Percentiles rank a stretch among this genome's conserved stretches.
Conservation (phyloP, 441 rosid species). For the Aleurites moluccanus region DNA sequence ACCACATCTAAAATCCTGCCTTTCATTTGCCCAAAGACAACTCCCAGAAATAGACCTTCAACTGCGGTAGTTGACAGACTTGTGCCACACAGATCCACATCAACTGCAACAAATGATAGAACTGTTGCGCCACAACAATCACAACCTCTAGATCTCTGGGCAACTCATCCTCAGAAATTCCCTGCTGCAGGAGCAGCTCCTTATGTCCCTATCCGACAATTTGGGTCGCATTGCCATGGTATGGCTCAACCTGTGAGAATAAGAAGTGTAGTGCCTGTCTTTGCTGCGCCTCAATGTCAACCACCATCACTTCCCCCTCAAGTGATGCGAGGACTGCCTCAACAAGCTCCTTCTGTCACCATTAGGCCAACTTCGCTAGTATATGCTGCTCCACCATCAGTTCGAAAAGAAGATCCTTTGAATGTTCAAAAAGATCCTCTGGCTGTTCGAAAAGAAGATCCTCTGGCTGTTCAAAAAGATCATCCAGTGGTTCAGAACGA, state of each 20-base stretch:
- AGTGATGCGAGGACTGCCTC: constrained; percentile 42
- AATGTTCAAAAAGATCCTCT: constrained; percentile 29
- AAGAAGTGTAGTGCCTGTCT: constrained; percentile 80
- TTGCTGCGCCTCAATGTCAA: constrained; percentile 82
- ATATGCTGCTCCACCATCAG: constrained; percentile 53
- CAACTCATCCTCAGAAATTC: constrained; percentile 51
- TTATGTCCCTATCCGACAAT: constrained; percentile 74
- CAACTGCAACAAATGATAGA: constrained; percentile 32
- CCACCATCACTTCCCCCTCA: constrained; percentile 47
- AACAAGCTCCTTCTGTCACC: constrained; percentile 66
- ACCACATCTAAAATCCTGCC: constrained; percentile 89
- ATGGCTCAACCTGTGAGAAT: constrained; percentile 88
- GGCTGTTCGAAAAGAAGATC: constrained; percentile 22
- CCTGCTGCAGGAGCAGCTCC: constrained; percentile 78
- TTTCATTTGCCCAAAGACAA: constrained; percentile 63
- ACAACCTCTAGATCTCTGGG: constrained; percentile 47
- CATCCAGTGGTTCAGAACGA: constrained; percentile 12
- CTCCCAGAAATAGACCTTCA: constrained; percentile 56
- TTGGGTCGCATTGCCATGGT: constrained; percentile 59
- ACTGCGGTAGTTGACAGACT: constrained; percentile 33
- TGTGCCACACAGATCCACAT: constrained; percentile 26
- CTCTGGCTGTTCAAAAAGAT: constrained; percentile 2
- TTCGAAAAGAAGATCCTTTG: constrained; percentile 39
- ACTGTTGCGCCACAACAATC: constrained; percentile 22
- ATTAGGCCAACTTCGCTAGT: constrained; percentile 74